A percentile compares a stretch with the other conserved stretches of the same genome.
phyloP scores from a whole-genome alignment of 441 rosid species.

The Dalechampia spathulata region DNA sequence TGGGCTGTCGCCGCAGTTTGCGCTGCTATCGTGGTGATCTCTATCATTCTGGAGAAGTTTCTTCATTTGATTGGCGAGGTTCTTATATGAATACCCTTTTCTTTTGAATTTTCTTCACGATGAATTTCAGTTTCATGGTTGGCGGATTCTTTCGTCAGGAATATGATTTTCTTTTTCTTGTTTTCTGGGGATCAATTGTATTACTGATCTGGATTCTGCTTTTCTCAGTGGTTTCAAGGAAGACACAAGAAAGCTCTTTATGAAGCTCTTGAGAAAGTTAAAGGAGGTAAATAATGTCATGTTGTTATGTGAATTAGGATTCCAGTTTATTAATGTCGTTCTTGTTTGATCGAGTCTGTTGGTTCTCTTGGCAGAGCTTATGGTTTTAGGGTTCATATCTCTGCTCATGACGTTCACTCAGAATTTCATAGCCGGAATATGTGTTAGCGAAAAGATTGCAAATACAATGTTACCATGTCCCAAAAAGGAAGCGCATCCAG shows the following conservation, averaged over 20 bases:
- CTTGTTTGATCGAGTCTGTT: no score
- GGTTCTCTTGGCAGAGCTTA: conserved; percentile 85
- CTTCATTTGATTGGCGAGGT: conserved; percentile 41
- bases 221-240: conserved; percentile 40
- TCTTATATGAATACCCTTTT: no score
- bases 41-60: conserved; percentile 54
- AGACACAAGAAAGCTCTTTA: conserved; percentile 53
- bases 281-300: no score
- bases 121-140: no score
- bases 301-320: no score
- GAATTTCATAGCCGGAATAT: conserved; percentile 54
- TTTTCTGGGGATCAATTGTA: no score
- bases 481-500: not conserved
- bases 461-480: conserved; percentile 80
- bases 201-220: no score
- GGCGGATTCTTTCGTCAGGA: no score
- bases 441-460: conserved; percentile 43
- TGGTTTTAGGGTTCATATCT: conserved; percentile 96
- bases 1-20: conserved; percentile 86
- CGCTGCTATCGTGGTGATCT: conserved; percentile 56
- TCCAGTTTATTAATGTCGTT: no score
- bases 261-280: conserved; percentile 86
- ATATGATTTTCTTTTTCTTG: no score
- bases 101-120: not conserved
- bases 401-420: conserved; percentile 73